These are phyloP conservation scores for Dactylellina drechsleri DNA, from an alignment of 2,329 filamentous ascomycete genomes.

Conservation along the genomic window DNA sequence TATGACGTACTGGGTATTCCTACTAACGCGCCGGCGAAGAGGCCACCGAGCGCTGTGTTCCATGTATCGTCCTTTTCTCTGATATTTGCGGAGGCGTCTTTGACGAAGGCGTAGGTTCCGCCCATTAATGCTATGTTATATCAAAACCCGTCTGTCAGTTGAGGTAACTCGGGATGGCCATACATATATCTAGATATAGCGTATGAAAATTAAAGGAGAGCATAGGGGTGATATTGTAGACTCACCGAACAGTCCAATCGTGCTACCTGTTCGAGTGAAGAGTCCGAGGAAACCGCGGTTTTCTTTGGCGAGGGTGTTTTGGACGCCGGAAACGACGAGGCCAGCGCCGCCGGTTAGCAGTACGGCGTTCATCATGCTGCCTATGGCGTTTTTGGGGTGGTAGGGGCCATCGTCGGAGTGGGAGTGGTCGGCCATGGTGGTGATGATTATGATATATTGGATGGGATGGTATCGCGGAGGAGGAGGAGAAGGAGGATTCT, in stretches of 20 bases:
- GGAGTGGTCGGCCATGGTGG: constrained; percentile 56
- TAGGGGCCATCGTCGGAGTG: constrained; percentile 68
- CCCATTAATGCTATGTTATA: constrained; percentile 72
- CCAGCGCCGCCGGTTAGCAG: constrained; percentile 68
- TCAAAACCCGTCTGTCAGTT: constrained; percentile 20
- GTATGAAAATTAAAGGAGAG: no score
- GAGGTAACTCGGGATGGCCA: not conserved
- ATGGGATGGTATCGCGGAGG: not conserved
- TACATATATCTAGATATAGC: not conserved
- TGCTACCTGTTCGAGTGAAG: constrained; percentile 80
- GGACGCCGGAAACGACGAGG: constrained; percentile 77
- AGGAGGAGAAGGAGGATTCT: not conserved
- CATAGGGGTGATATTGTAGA: not conserved
- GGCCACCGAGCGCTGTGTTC: constrained; percentile 79
- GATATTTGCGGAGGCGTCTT: constrained; percentile 81
- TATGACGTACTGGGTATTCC: constrained; percentile 73
- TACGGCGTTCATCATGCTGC: constrained; percentile 32
- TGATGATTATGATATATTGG: not conserved
- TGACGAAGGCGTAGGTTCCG: constrained; percentile 80
- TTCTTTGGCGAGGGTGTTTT: constrained; percentile 84
- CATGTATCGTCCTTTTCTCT: constrained; percentile 82
- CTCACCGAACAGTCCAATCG: constrained; percentile 75
- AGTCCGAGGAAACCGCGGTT: constrained; percentile 84
- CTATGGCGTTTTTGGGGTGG: constrained; percentile 67
- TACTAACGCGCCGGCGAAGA: constrained; percentile 76